These are phyloP conservation scores for Aspergillus sp. DNA, from an alignment of 2,329 filamentous ascomycete genomes.

Conservation along the genomic window DNA sequence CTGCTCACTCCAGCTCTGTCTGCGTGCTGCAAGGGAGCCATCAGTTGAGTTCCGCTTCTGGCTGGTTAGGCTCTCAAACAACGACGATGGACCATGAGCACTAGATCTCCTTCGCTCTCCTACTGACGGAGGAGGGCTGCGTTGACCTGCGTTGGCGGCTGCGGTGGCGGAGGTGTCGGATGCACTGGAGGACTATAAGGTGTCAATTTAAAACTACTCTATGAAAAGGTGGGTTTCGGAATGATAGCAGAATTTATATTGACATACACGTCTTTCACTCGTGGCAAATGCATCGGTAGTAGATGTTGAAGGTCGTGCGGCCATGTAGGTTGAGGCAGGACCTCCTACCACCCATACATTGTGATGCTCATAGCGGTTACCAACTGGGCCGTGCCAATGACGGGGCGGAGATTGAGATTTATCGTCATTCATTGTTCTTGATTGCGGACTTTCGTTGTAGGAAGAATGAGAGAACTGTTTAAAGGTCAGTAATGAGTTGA, in stretches of 20 bases:
- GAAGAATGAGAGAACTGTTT: neutral
- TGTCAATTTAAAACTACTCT: neutral
- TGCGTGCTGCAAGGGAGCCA: slow-evolving; percentile 33
- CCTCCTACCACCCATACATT: slow-evolving; percentile 39
- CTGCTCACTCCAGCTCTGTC: slow-evolving; percentile 49
- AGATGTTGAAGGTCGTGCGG: slow-evolving; percentile 23
- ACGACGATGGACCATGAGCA: slow-evolving; percentile 17
- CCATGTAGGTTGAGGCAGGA: slow-evolving; percentile 11
- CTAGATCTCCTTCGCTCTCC: slow-evolving; percentile 31
- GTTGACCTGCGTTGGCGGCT: slow-evolving; percentile 18
- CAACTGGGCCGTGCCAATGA: slow-evolving; percentile 36
- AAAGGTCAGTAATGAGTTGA: neutral
- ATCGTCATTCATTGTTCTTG: slow-evolving; percentile 2
- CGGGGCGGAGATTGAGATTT: slow-evolving; percentile 21
- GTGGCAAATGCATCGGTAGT: slow-evolving; percentile 23
- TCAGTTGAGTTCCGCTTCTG: slow-evolving; percentile 47
- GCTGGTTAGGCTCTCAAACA: slow-evolving; percentile 38
- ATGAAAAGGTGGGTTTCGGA: neutral
- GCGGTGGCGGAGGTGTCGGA: slow-evolving; percentile 28
- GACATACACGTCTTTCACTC: slow-evolving; percentile 29
- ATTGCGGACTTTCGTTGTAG: neutral
- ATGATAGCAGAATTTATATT: neutral
- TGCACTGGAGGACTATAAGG: slow-evolving; percentile 25
- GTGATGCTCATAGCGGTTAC: slow-evolving; percentile 35
- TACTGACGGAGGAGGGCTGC: slow-evolving; percentile 16